Base-by-base conservation (phyloP, 352 stramenopile species). In the Globisporangium alternatum region DNA sequence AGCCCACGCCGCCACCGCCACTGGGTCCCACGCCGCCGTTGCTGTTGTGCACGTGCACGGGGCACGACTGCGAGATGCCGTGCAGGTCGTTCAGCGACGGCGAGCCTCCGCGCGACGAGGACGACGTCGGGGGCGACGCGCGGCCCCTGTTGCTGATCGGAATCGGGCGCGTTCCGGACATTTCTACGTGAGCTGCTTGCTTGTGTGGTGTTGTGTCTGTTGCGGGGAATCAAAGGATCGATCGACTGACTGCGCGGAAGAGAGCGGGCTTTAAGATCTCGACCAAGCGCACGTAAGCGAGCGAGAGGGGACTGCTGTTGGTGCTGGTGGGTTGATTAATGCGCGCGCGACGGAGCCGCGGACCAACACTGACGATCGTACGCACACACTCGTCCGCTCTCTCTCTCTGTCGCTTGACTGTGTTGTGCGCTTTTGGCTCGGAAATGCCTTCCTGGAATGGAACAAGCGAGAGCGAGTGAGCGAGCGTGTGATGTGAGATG, bases 61-160 rank as follows among this genome's bases (percentile, higher is more conserved):
- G 82, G 62, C 86, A 83, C 44, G 82, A 91, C 52, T 90, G 80
- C 25, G 80, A 78, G n/a, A 88, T 74, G 48, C 30, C 65, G 30
- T 66, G 37, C 61, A 70, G 70, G 15, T 55, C 64, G 49, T 47
- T 28, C 56, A 75, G 52, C 57, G 62, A 44, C 44, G 69, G 19
- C 54, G 72, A 37, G 59, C 71, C 56, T 47, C 71, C 52, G 45
- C 41, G n/a, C 28, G 62, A 56, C 15, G 52, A 63, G 25, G 62
- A 63, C 28, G 56, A 67, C 35, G 25, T 63, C 9, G 56, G 62
- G n/a, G 62, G 62, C 33, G 62, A 57, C 25, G 51, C 51, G 39
- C 61, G 61, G n/a, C 56, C 39, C 33, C 62, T 44, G 31, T 49
- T 63, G 51, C 56, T 56, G 62, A 64, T 73, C 22, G 69, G 61